Percentiles rank a stretch among this genome's conserved stretches.
Conservation (phyloP, 768 basidiomycete genomes). For the Hygrophorus pudorinus region DNA sequence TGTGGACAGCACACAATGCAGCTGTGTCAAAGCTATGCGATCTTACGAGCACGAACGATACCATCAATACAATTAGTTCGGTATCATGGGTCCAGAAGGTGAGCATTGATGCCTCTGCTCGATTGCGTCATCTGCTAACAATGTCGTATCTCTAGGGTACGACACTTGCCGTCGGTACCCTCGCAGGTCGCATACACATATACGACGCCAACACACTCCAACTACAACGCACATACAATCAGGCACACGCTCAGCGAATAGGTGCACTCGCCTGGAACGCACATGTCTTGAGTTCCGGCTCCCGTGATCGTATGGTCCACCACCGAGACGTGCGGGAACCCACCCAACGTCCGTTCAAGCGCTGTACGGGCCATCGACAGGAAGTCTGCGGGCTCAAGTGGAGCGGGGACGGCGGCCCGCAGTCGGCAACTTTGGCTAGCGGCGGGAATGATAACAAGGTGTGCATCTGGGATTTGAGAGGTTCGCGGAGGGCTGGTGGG, state of each 20-base stretch:
- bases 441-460: constrained; percentile 99
- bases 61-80: constrained; percentile 77
- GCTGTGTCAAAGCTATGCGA: constrained; percentile 90
- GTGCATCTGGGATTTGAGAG: constrained; percentile 90
- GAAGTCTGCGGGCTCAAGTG: constrained; percentile 96
- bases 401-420: constrained; percentile 41
- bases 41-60: constrained; percentile 53
- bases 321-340: constrained; percentile 87
- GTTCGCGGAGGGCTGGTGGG: constrained; percentile 35
- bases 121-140: background rate
- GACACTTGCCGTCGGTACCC: constrained; percentile 86
- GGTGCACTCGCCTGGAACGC: constrained; percentile 94
- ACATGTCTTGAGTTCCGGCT: constrained; percentile 80
- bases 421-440: constrained; percentile 62
- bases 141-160: constrained; percentile 51
- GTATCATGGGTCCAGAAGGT: constrained; percentile 87
- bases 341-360: constrained; percentile 53
- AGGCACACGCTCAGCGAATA: constrained; percentile 82
- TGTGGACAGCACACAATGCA: constrained; percentile 94
- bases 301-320: constrained; percentile 81
- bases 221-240: constrained; percentile 69
- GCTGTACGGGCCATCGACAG: constrained; percentile 71
- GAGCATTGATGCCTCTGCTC: background rate
- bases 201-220: constrained; percentile 81
- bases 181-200: constrained; percentile 82